These are phyloP conservation scores for Dothistroma pini DNA, from an alignment of 2,329 filamentous ascomycete species.

Conservation along the genomic window DNA sequence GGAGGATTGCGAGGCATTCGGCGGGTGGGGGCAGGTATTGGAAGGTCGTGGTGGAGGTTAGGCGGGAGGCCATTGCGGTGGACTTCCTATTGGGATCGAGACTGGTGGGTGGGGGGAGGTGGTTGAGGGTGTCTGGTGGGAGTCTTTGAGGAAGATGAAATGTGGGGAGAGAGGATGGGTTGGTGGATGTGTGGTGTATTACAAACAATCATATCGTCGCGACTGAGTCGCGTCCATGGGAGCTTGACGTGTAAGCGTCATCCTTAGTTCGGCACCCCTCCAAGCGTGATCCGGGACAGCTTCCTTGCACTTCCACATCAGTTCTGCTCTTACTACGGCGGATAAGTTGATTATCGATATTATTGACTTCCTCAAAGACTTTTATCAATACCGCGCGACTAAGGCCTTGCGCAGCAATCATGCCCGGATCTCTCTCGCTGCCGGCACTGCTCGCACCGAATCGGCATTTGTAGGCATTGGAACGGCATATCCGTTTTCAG, in stretches of 20 bases:
- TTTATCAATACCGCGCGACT: too few relatives aligned
- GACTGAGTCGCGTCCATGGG: not conserved
- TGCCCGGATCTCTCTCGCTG: too few relatives aligned
- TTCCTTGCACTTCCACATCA: not conserved
- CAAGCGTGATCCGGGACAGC: not conserved
- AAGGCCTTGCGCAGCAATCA: too few relatives aligned
- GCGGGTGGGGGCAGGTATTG: slow-evolving; percentile 33
- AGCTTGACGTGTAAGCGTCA: not conserved
- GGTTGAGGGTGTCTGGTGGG: not conserved
- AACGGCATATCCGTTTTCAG: not conserved
- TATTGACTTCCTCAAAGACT: too few relatives aligned
- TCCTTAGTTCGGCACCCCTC: not conserved
- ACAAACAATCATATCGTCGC: too few relatives aligned
- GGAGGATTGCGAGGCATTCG: slow-evolving; percentile 36
- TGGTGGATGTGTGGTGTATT: not conserved
- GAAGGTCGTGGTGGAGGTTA: slow-evolving; percentile 14
- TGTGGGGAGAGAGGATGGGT: not conserved
- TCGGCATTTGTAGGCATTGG: not conserved
- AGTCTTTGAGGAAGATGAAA: not conserved
- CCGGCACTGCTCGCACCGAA: not conserved
- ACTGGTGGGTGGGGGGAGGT: not conserved
- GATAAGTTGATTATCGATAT: too few relatives aligned
- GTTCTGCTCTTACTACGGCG: not conserved
- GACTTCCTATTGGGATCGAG: not conserved
- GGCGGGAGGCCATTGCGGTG: slow-evolving; percentile 17